Evolutionary conservation across 306 rosid genomes (phyloP).

Genomic region (Prunus campanulata): DNA sequence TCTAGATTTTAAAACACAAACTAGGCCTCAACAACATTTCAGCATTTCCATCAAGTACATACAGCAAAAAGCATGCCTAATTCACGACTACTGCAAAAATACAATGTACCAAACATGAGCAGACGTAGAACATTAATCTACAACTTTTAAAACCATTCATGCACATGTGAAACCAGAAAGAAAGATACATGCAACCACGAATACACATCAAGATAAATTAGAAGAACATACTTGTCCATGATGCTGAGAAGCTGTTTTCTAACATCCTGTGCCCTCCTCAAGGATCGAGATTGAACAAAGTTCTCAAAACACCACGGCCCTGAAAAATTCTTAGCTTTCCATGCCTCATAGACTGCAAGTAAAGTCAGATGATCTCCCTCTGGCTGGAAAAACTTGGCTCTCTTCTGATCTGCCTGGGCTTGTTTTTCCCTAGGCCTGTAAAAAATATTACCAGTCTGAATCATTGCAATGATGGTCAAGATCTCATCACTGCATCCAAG

Average conservation of each 20-base stretch:
- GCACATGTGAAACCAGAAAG: neutral
- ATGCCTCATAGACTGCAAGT: neutral
- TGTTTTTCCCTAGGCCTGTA: constrained; percentile 7
- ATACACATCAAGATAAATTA: neutral
- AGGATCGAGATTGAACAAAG: neutral
- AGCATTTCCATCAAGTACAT: neutral
- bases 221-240: constrained; percentile 26
- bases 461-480: constrained; percentile 4
- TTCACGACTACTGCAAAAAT: neutral
- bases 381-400: constrained; percentile 3
- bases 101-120: neutral
- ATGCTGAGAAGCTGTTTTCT: constrained; percentile 4
- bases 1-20: neutral
- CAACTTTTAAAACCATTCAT: neutral
- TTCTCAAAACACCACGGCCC: constrained; percentile 3
- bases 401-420: constrained; percentile 8
- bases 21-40: neutral
- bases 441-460: constrained; percentile 1
- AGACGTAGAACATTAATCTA: neutral
- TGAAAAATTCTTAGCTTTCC: constrained; percentile 4
- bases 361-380: constrained; percentile 3
- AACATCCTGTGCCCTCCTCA: constrained; percentile 9
- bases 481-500: constrained; percentile 5
- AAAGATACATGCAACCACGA: neutral
- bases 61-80: neutral